Conservation (phyloP, 2,329 filamentous ascomycete genomes). For the Phialocephala sp. region DNA sequence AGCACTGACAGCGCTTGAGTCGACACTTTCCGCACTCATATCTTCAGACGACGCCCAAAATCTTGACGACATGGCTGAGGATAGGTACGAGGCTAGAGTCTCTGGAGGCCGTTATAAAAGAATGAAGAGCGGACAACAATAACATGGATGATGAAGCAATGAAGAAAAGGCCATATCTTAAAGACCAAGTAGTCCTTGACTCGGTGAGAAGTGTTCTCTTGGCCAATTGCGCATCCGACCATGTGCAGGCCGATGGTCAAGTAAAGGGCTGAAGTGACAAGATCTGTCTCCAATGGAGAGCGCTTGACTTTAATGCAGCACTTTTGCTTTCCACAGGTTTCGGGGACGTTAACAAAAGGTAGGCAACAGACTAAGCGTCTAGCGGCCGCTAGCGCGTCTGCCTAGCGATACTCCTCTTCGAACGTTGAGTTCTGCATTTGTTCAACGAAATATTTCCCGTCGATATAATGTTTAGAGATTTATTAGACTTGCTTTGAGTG, state of each 20-base stretch:
- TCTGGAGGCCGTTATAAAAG: background rate
- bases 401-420: background rate
- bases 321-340: background rate
- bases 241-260: constrained; percentile 27
- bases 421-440: too few species aligned
- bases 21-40: constrained; percentile 27
- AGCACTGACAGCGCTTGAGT: background rate
- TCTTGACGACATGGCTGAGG: constrained; percentile 28
- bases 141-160: constrained; percentile 10
- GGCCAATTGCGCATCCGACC: background rate
- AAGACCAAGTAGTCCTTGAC: background rate
- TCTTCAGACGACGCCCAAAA: constrained; percentile 31
- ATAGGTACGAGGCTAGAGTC: constrained; percentile 1
- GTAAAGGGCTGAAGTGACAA: constrained; percentile 31
- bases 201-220: constrained; percentile 17
- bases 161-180: background rate
- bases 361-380: too few species aligned
- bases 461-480: too few species aligned
- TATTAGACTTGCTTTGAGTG: too few species aligned
- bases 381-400: constrained; percentile 3
- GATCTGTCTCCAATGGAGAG: constrained; percentile 2
- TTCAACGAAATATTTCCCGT: too few species aligned
- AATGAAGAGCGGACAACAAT: background rate
- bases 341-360: background rate
- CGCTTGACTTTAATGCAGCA: background rate